A percentile compares a stretch with the other conserved stretches of the same genome.
Conservation (phyloP, 306 rosid genomes). For the peach (Prunus persica) region Prunus_persica_NCBIv2 NC_034016.1:19597501-19598000, state of each 20-base stretch:
- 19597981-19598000: background rate
- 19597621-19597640: slow-evolving; percentile 14
- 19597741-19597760: background rate
- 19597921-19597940: slow-evolving; percentile 96
- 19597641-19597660: slow-evolving; percentile 33
- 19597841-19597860: slow-evolving; percentile 86
- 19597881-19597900: slow-evolving; percentile 97
- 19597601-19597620: slow-evolving; percentile 37
- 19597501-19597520: background rate
- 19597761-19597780: background rate
- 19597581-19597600: slow-evolving; percentile 33
- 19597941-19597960: background rate
- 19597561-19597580: slow-evolving; percentile 50
- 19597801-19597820: slow-evolving; percentile 27
- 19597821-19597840: slow-evolving; percentile 67
- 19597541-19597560: slow-evolving; percentile 35
- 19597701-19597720: background rate
- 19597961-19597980: background rate
- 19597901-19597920: slow-evolving; percentile 85
- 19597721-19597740: background rate
- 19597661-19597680: slow-evolving; percentile 44
- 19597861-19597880: slow-evolving; percentile 86
- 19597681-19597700: slow-evolving; percentile 46
- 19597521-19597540: slow-evolving; percentile 37
- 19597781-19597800: background rate